Evolutionary conservation across 257 asterid species (phyloP).

Genomic region (Echium plantagineum): DNA sequence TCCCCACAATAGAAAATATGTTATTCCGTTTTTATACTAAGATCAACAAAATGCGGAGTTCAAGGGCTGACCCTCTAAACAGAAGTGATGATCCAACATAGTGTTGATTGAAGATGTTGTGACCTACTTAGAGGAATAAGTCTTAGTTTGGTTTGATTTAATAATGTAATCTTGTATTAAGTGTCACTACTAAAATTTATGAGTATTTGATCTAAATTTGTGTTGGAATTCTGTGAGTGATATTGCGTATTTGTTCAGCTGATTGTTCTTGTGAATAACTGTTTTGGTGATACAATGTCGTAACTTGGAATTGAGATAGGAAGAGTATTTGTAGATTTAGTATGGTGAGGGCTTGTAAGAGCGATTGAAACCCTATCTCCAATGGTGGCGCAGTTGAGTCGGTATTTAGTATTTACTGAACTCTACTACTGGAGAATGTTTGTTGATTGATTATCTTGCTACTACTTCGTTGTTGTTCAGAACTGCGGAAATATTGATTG

Average conservation of each 20-base stretch:
- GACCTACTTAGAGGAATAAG: no score
- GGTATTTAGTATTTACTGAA: background rate
- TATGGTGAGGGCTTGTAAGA: background rate
- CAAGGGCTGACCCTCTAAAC: no score
- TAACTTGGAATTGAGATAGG: background rate
- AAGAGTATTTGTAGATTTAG: background rate
- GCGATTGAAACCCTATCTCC: background rate
- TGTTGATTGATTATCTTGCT: background rate
- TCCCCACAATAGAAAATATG: slow-evolving; percentile 55
- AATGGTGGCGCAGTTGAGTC: background rate
- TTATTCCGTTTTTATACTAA: slow-evolving; percentile 41
- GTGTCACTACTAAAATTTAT: background rate
- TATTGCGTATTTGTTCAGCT: background rate
- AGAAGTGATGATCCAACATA: no score
- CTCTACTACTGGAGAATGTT: background rate
- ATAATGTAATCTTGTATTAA: no score
- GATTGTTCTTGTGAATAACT: background rate
- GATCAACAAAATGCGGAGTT: no score
- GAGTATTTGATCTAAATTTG: background rate
- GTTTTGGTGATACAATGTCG: background rate
- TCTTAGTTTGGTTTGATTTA: no score
- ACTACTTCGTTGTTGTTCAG: background rate
- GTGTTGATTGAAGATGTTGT: no score
- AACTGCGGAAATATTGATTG: background rate
- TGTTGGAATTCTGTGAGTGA: background rate